These are phyloP conservation scores for Globisporangium nagaii DNA, from an alignment of 352 stramenopile genomes.

Conservation along the genomic window DNA sequence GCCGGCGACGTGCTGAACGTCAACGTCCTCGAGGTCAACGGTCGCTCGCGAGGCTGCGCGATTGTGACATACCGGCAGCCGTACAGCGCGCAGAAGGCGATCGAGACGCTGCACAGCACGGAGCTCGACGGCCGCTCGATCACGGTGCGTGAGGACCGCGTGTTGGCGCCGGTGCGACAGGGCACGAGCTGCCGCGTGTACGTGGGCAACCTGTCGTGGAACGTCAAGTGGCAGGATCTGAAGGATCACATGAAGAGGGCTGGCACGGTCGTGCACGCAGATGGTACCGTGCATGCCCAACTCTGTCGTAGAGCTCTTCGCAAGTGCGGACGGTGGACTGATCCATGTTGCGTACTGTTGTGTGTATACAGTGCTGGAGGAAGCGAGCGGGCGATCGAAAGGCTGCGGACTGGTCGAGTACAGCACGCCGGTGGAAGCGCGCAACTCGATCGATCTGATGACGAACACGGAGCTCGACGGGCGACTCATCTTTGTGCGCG, in stretches of 20 bases:
- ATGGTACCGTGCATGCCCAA: constrained; percentile 29
- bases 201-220: constrained; percentile 90
- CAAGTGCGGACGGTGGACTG: neutral
- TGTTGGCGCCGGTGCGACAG: constrained; percentile 33
- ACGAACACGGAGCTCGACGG: constrained; percentile 92
- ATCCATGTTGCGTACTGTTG: neutral
- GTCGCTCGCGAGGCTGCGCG: constrained; percentile 89
- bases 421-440: constrained; percentile 61
- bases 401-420: constrained; percentile 81
- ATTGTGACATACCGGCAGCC: constrained; percentile 90
- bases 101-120: constrained; percentile 87
- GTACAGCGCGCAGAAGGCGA: constrained; percentile 78
- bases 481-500: constrained; percentile 83
- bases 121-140: constrained; percentile 91
- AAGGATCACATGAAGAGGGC: constrained; percentile 94
- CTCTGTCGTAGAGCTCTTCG: neutral
- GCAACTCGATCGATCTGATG: constrained; percentile 83
- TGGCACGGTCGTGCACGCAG: constrained; percentile 75
- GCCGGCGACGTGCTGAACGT: constrained; percentile 65
- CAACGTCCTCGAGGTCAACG: constrained; percentile 54
- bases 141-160: constrained; percentile 92
- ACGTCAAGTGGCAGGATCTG: constrained; percentile 92
- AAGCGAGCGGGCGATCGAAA: constrained; percentile 88
- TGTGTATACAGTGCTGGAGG: constrained; percentile 50
- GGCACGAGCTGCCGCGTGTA: constrained; percentile 70